Evolutionary conservation across 2,329 filamentous ascomycete genomes (phyloP).

Genomic region (Apiospora pterosperma): DNA sequence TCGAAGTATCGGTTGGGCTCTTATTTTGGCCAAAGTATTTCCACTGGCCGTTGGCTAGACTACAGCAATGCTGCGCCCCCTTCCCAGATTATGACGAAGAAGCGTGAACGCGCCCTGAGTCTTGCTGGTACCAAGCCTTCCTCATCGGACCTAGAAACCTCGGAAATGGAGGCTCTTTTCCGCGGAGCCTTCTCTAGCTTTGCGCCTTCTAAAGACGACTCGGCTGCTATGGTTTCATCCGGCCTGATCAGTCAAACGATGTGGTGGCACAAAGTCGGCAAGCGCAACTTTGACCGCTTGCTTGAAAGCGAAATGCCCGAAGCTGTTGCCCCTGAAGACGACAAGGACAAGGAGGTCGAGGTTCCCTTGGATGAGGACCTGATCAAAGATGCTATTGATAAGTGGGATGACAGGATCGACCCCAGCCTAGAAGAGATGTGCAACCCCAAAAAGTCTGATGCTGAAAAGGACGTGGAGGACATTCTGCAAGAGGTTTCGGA

Average conservation of each 20-base stretch:
- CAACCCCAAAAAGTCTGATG: conserved; percentile 44
- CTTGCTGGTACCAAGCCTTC: conserved; percentile 58
- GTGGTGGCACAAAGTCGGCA: conserved; percentile 74
- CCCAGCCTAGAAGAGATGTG: conserved; percentile 53
- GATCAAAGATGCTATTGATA: conserved; percentile 52
- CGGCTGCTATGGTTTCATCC: conserved; percentile 65
- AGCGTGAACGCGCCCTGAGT: conserved; percentile 70
- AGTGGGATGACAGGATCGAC: conserved; percentile 59
- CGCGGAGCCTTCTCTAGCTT: conserved; percentile 77
- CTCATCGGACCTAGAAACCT: conserved; percentile 52
- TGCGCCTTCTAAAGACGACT: conserved; percentile 71
- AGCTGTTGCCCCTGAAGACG: conserved; percentile 31
- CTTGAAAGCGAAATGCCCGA: conserved; percentile 48
- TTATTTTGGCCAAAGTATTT: conserved; percentile 65
- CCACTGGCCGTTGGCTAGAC: conserved; percentile 68
- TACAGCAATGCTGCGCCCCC: conserved; percentile 61
- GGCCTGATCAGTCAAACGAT: conserved; percentile 61
- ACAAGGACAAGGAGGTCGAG: conserved; percentile 23
- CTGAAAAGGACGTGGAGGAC: conserved; percentile 63
- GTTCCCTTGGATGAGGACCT: conserved; percentile 45
- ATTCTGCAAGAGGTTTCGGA: conserved; percentile 71
- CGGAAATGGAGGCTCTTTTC: conserved; percentile 72
- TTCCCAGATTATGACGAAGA: conserved; percentile 56
- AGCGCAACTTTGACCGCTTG: conserved; percentile 61
- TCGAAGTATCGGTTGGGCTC: conserved; percentile 51